phyloP scores from a whole-genome alignment of 306 rosid genomes.

The Prunus padus region DNA sequence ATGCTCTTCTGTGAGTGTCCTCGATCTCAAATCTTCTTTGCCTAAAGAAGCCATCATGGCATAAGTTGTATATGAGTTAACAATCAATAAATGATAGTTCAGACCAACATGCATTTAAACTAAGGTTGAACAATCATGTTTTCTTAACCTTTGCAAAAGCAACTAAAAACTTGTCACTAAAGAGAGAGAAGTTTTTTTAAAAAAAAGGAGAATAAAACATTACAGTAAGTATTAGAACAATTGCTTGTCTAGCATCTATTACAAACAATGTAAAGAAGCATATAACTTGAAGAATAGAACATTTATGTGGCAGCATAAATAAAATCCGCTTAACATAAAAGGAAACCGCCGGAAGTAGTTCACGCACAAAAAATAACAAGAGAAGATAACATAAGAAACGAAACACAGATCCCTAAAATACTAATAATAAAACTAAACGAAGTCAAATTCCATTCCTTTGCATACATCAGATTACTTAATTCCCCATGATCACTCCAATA shows the following conservation, averaged over 20 bases:
- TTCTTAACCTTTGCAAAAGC: background rate
- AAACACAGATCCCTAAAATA: too few species aligned
- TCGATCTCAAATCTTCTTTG: conserved; percentile 58
- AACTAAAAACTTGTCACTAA: conserved; percentile 1
- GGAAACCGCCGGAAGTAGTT: background rate
- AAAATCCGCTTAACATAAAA: background rate
- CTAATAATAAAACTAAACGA: background rate
- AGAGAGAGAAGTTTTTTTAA: conserved; percentile 13
- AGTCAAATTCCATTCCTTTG: background rate
- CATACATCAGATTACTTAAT: background rate
- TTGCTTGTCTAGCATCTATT: background rate
- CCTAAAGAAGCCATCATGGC: conserved; percentile 42
- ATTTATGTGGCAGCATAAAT: background rate
- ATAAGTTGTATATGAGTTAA: background rate
- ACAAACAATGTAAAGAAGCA: background rate
- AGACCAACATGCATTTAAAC: background rate
- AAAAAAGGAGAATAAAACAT: background rate
- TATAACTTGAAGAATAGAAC: background rate
- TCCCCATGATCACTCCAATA: background rate
- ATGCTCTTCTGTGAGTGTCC: conserved; percentile 95
- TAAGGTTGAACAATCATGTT: background rate
- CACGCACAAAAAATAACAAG: background rate
- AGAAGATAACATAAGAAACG: background rate
- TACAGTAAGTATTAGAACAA: background rate
- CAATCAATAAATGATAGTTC: background rate